These are phyloP conservation scores for Mycena polygramma DNA, from an alignment of 768 basidiomycete species.

Conservation along the genomic window DNA sequence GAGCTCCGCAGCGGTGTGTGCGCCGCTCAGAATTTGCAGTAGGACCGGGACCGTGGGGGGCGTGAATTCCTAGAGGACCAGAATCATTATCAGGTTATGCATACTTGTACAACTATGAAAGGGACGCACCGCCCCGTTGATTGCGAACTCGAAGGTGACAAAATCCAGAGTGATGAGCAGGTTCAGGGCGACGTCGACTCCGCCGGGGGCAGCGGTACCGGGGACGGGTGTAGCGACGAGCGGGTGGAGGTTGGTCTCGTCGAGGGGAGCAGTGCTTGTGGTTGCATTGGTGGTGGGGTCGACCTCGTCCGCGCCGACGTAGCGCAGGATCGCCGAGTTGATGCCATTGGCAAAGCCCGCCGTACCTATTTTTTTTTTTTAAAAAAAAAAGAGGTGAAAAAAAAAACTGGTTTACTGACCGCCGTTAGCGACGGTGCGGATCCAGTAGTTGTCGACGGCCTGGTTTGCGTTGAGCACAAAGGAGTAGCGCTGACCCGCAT, in stretches of 20 bases:
- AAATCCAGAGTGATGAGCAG: slow-evolving; percentile 25
- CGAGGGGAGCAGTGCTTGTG: slow-evolving; percentile 44
- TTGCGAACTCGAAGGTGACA: not conserved
- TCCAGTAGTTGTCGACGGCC: slow-evolving; percentile 65
- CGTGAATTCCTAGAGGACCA: not conserved
- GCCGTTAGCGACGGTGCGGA: slow-evolving; percentile 50
- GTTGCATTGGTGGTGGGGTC: slow-evolving; percentile 57
- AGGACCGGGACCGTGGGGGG: slow-evolving; percentile 30
- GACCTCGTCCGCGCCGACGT: slow-evolving; percentile 55
- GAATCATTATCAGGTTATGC: not conserved
- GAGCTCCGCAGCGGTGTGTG: not conserved
- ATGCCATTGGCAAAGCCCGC: slow-evolving; percentile 52
- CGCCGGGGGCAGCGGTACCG: slow-evolving; percentile 14
- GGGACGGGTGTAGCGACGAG: slow-evolving; percentile 36
- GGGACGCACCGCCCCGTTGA: slow-evolving; percentile 33
- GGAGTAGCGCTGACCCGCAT: slow-evolving; percentile 58
- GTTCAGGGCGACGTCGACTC: slow-evolving; percentile 33
- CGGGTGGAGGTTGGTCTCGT: slow-evolving; percentile 56
- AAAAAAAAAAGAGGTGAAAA: too few species aligned
- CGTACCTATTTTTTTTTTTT: too few species aligned
- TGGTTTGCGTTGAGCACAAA: slow-evolving; percentile 60
- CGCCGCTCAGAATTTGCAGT: slow-evolving; percentile 35
- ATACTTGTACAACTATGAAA: not conserved
- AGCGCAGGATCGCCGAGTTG: slow-evolving; percentile 67
- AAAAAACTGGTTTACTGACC: too few species aligned